Conservation (phyloP, 441 rosid species). For the Gossypium gossypioides region DNA sequence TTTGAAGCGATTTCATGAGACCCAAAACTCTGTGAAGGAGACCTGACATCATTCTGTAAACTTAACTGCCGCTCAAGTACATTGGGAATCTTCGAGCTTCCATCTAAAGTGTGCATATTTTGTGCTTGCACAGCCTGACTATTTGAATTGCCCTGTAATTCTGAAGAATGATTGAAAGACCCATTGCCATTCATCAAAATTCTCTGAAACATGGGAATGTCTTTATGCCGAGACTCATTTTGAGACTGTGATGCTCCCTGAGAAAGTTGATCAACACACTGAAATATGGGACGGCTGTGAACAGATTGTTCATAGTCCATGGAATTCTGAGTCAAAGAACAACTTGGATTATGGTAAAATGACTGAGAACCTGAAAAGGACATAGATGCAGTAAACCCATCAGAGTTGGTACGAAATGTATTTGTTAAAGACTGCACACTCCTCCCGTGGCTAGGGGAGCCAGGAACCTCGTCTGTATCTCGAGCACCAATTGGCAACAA, state of each 20-base stretch:
- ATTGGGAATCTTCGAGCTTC: constrained; percentile 46
- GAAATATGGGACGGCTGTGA: constrained; percentile 89
- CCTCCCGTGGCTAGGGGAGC: constrained; percentile 75
- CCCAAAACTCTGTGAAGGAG: constrained; percentile 55
- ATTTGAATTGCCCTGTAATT: constrained; percentile 36
- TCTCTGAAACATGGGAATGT: constrained; percentile 47
- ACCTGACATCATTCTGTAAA: constrained; percentile 52
- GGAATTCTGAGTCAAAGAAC: constrained; percentile 79
- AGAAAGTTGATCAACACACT: constrained; percentile 48
- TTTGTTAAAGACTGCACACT: constrained; percentile 67
- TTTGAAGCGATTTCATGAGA: constrained; percentile 54
- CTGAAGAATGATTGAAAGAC: constrained; percentile 38
- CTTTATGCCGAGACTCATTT: constrained; percentile 63
- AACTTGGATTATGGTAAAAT: constrained; percentile 86
- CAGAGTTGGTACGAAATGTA: constrained; percentile 68
- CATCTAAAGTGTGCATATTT: constrained; percentile 32
- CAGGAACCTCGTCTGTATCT: constrained; percentile 42
- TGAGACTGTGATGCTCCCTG: constrained; percentile 49
- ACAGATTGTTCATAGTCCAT: constrained; percentile 88
- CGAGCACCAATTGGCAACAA: constrained; percentile 68
- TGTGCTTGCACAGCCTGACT: constrained; percentile 40
- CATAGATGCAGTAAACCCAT: constrained; percentile 83
- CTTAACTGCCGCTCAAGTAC: constrained; percentile 66
- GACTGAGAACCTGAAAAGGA: constrained; percentile 93
- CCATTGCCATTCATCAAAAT: constrained; percentile 63